phyloP scores from a whole-genome alignment of 2,329 filamentous ascomycete genomes.

The Alternaria incomplexa region DNA sequence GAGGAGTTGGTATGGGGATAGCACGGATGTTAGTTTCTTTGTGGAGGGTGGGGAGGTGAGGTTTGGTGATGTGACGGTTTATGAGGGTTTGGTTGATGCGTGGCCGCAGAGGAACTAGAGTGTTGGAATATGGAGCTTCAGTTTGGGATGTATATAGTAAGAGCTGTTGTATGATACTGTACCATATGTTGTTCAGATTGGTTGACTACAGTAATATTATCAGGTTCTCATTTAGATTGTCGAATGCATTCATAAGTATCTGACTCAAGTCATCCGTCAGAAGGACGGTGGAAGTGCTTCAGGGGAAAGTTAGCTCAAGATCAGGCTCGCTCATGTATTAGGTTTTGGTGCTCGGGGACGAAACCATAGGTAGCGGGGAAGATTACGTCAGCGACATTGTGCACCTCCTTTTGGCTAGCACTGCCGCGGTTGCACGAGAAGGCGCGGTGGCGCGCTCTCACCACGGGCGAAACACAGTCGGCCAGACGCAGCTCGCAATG shows the following conservation, averaged over 20 bases:
- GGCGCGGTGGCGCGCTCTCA: not conserved
- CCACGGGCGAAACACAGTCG: not conserved
- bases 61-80: constrained; percentile 31
- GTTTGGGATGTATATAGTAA: not conserved
- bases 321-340: not conserved
- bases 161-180: too few relatives aligned
- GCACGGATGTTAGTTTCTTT: constrained; percentile 26
- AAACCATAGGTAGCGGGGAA: not conserved
- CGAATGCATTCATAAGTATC: not conserved
- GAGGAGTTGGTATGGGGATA: constrained; percentile 42
- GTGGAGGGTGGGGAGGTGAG: constrained; percentile 21
- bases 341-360: not conserved
- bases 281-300: not conserved
- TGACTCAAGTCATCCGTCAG: not conserved
- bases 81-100: constrained; percentile 25
- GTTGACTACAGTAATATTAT: not conserved
- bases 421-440: constrained; percentile 1
- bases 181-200: not conserved
- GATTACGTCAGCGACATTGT: constrained; percentile 12
- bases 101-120: constrained; percentile 1
- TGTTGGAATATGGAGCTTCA: not conserved
- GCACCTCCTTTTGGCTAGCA: constrained; percentile 8
- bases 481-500: not conserved
- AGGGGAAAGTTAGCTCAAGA: not conserved
- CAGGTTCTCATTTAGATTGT: not conserved